These are phyloP conservation scores for Monosporozyma unispora DNA, from an alignment of 805 yeast species.

Conservation along the genomic window DNA sequence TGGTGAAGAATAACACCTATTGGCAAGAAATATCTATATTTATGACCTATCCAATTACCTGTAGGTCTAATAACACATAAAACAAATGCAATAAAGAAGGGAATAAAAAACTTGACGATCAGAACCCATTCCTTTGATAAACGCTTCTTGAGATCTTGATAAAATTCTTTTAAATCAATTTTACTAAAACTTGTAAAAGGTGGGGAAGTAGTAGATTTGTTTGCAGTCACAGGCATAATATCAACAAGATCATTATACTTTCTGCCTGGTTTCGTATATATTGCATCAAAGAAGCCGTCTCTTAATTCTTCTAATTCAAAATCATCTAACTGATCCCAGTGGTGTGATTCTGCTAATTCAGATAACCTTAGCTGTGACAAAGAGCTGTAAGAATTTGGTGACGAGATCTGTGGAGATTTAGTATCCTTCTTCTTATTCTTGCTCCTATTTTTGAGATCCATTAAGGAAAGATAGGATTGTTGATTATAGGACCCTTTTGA, in stretches of 20 bases:
- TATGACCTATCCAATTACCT: slow-evolving; percentile 37
- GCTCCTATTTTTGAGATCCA: slow-evolving; percentile 6
- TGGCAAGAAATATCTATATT: slow-evolving; percentile 34
- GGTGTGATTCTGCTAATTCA: slow-evolving; percentile 20
- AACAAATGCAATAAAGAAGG: slow-evolving; percentile 33
- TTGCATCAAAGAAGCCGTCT: slow-evolving; percentile 42
- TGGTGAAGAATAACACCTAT: slow-evolving; percentile 38
- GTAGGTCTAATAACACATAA: slow-evolving; percentile 33
- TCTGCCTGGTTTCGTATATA: slow-evolving; percentile 27
- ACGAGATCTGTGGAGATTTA: slow-evolving; percentile 16
- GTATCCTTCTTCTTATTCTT: background rate
- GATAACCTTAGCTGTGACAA: slow-evolving; percentile 31
- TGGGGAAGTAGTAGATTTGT: background rate
- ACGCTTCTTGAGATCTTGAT: background rate
- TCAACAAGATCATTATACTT: slow-evolving; percentile 1
- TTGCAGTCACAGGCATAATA: background rate
- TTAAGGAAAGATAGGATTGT: slow-evolving; percentile 16
- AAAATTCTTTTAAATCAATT: background rate
- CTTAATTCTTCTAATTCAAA: slow-evolving; percentile 38
- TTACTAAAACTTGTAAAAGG: background rate
- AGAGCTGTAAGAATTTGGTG: slow-evolving; percentile 17
- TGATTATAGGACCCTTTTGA: slow-evolving; percentile 24
- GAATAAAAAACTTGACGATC: slow-evolving; percentile 29
- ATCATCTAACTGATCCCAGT: slow-evolving; percentile 29
- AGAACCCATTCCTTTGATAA: background rate